Base-by-base conservation (phyloP, 441 rosid species). In the Croton setiger region DNA sequence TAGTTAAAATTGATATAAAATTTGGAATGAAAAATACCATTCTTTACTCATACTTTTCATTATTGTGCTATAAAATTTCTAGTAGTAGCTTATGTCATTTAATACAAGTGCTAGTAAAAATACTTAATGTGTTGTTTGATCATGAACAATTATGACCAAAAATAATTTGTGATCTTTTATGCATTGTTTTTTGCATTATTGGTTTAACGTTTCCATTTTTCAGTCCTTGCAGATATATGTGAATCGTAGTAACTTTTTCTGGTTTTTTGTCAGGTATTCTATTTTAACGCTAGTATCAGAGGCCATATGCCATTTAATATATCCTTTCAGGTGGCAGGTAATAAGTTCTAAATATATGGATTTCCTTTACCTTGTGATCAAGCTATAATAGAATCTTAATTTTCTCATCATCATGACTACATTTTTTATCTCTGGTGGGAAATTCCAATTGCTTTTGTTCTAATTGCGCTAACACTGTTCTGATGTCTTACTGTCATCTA, bases 261-360 rank as follows among this genome's bases (percentile, higher is more conserved):
- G 63, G 67, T 23, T 45, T 60, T 58, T 65, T 71, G 64, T 68
- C 78, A 89, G 99, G 89, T 93, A 91, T 74, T 96, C 97, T 37
- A 91, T 96, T 77, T 77, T 96, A 80, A 96, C 97, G 67, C 83
- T 96, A 55, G 97, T 81, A 37, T 87, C 98, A 60, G 99, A 96
- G 83, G 92, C 97, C 75, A 87, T 96, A 82, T 93, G 98, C 78
- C 99, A 96, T 84, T 83, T 96, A 74, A 93, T 96, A 68, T 96
- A 84, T 85, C 99, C 99, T 70, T 93, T 96, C 77, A 81, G 98
- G 78, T 96, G 99, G 99, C 96, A 85, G 97, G 99, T 93, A 27
- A 27, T 27, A 76, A 71, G 83, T 60, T 69, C 67, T 56, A 37
- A 54, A 65, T 62, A 52, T 44, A 60, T 73, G 62, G 35, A 43